Base-by-base conservation (phyloP, 331 rosid species). In the Erythrophleum ivorense region DNA sequence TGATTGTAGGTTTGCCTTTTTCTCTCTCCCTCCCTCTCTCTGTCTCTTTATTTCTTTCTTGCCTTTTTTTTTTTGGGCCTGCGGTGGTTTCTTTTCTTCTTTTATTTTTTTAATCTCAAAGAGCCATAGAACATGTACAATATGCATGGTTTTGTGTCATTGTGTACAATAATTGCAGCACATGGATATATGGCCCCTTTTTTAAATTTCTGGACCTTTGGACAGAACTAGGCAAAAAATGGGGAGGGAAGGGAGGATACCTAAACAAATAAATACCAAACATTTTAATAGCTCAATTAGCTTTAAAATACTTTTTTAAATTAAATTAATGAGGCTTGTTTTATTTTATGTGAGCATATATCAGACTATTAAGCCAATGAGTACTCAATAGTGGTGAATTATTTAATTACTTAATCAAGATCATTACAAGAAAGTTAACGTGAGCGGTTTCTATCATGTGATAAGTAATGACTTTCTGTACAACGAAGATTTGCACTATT, bases 391-490 rank as follows among this genome's bases (percentile, higher is more conserved):
- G 18, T 29, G 4, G 19, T 5, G 9, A 7, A 19, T 50, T 24
- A 59, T 10, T 45, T 40, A 52, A 78, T 65, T 41, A 81, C 10
- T 52, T 58, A 21, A 24, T 73, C 54, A 54, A 29, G 71, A 74
- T 24, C 7, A 34, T 55, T 10, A 55, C 7, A 69, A 18, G 71
- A 75, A 75, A 57, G 63, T 33, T 57, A 75, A 41, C 53, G 31
- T 8, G 40, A 43, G 49, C 3, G 50, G 31, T 48, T 75, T 75
- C 2, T 41, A 68, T 33, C 81, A 43, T 82, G 77, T 82, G 81
- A 69, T 8, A 76, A 57, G 52, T 77, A 68, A 45, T 57, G 55
- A 82, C 29, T 34, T 76, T 46, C n/a, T 34, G 48, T 34, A 15
- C 64, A 73, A 46, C 6, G 18, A n/a, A 24, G 21, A 49, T 60